Base-by-base conservation (phyloP, 768 basidiomycete species). In the Boletellus emodensis region DNA sequence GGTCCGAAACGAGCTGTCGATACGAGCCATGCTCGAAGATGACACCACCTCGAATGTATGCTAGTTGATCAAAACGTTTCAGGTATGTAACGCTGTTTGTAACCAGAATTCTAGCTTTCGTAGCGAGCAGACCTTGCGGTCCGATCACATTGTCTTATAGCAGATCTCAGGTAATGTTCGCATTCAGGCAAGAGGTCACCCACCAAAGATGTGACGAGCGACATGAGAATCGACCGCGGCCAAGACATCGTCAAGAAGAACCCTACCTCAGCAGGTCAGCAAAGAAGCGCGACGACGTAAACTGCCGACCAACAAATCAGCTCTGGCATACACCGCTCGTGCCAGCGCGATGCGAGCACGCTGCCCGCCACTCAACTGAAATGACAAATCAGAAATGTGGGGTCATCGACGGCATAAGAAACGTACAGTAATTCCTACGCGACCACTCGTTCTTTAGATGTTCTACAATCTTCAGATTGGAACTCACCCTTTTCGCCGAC, bases 171-270 rank as follows among this genome's bases (percentile, higher is more conserved):
- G 49, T 1, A 26, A n/a, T 6, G 44, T 36, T 24, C 10, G 26
- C 20, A 9, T 48, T 1, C 15, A 42, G 24, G 15, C 8, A 7
- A 6, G 14, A 33, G 10, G 53, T 33, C 9, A 7, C 51, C 9
- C 57, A 87, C 88, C 85, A 56, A 92, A 92, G 13, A 94, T 75
- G 63, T 94, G 91, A 4, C 87, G 81, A 13, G 88, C 89, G 34
- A 92, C 90, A 66, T 92, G 90, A n/a, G 86, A 82, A 59, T 90
- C 89, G 5, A 90, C 84, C 13, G 87, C 87, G 24, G 90, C 85
- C 33, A 97, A 76, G 37, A 92, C 92, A 55, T 98, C 94, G 58
- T 97, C 94, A 6, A 97, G 77, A 20, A 20, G 20, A 42, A 87
- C 72, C 30, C 85, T 87, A 51, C 12, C 3, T 3, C 4, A 3